Evolutionary conservation across 768 basidiomycete species (phyloP).

Genomic region (Trametes cubensis): DNA sequence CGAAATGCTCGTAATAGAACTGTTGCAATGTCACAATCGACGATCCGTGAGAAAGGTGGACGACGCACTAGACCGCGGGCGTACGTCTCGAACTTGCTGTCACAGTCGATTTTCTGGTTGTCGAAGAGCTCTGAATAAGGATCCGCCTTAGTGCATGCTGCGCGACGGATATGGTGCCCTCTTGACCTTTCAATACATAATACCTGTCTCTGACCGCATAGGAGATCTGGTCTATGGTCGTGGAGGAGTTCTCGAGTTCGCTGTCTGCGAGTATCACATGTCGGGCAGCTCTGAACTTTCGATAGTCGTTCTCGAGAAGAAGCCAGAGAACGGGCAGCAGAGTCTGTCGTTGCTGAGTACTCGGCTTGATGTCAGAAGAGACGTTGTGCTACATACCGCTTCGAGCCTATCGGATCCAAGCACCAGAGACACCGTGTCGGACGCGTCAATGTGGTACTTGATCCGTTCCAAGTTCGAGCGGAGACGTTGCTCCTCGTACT

Average conservation of each 20-base stretch:
- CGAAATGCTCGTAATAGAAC: background rate
- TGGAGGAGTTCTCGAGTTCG: conserved; percentile 1
- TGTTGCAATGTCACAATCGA: background rate
- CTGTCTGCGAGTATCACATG: background rate
- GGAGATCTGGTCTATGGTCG: background rate
- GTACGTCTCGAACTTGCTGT: background rate
- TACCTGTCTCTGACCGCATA: background rate
- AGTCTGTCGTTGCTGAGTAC: background rate
- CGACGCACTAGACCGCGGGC: background rate
- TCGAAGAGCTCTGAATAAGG: background rate
- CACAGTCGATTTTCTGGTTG: background rate
- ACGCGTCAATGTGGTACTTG: conserved; percentile 33
- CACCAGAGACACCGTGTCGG: conserved; percentile 33
- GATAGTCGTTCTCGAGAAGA: conserved; percentile 5
- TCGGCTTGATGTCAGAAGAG: background rate
- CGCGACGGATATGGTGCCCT: background rate
- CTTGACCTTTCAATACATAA: background rate
- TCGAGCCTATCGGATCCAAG: conserved; percentile 33
- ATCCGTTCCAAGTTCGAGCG: conserved; percentile 29
- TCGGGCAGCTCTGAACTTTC: conserved; percentile 1
- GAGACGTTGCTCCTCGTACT: conserved; percentile 33
- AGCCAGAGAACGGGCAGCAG: background rate
- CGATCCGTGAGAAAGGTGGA: no score
- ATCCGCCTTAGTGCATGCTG: background rate
- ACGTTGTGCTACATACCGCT: conserved; percentile 23